These are phyloP conservation scores for Geotrichum phurueaensis DNA, from an alignment of 1,139 yeast genomes.

Conservation along the genomic window DNA sequence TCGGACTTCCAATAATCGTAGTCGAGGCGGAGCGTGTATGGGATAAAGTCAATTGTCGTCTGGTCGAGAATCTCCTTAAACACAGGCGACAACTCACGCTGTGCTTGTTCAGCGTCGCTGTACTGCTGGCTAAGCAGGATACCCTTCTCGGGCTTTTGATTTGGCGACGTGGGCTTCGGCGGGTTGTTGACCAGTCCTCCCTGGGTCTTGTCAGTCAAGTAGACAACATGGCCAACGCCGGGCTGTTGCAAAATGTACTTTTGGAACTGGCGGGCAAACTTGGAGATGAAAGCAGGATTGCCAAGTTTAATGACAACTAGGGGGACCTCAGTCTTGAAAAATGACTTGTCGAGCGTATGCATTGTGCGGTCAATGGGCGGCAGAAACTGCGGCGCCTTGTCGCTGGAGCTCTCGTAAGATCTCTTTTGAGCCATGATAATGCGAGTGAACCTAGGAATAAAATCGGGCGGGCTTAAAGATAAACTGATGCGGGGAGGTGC, in stretches of 20 bases:
- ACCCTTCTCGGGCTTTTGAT: slow-evolving; percentile 43
- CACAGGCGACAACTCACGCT: slow-evolving; percentile 38
- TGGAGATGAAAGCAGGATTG: slow-evolving; percentile 52
- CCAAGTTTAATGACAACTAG: slow-evolving; percentile 64
- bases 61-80: slow-evolving; percentile 46
- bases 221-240: slow-evolving; percentile 59
- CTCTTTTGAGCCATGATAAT: slow-evolving; percentile 4
- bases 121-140: slow-evolving; percentile 57
- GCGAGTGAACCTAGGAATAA: not conserved
- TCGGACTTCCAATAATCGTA: slow-evolving; percentile 90
- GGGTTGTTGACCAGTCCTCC: slow-evolving; percentile 11
- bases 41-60: slow-evolving; percentile 44
- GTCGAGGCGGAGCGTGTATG: slow-evolving; percentile 53
- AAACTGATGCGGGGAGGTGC: not conserved
- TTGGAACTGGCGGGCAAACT: slow-evolving; percentile 45
- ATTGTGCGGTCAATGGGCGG: slow-evolving; percentile 70
- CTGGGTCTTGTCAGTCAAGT: slow-evolving; percentile 31
- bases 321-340: slow-evolving; percentile 52
- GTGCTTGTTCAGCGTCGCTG: slow-evolving; percentile 38
- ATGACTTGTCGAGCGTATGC: slow-evolving; percentile 57
- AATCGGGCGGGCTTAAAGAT: not conserved
- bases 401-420: not conserved
- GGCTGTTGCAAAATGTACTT: slow-evolving; percentile 57
- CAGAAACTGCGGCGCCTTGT: slow-evolving; percentile 14
- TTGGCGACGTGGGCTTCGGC: not conserved